Conservation (phyloP, 176 grass and related monocot genomes). For the Juncus inflexus region DNA sequence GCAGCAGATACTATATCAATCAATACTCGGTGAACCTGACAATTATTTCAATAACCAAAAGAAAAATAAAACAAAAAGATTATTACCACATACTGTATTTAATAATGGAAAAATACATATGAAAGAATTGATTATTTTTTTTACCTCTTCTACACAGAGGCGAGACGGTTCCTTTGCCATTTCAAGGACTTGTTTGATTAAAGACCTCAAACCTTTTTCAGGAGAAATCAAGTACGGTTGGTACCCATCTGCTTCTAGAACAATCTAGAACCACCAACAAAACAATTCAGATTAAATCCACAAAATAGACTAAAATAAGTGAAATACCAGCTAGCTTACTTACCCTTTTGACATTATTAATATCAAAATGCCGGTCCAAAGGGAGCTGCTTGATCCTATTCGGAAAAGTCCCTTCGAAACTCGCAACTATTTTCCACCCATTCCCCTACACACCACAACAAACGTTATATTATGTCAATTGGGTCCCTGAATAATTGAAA, state of each 20-base stretch:
- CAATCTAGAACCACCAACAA: constrained; percentile 47
- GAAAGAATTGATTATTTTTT: constrained; percentile 7
- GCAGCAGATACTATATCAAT: constrained; percentile 71
- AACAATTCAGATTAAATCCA: constrained; percentile 4
- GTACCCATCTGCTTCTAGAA: constrained; percentile 86
- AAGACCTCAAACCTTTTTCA: constrained; percentile 67
- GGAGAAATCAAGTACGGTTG: constrained; percentile 84
- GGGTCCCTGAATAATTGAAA: constrained; percentile 21
- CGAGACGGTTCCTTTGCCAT: constrained; percentile 77
- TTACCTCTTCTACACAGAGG: constrained; percentile 87
- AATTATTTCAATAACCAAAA: constrained; percentile 17
- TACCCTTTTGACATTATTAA: constrained; percentile 97
- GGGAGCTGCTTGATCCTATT: constrained; percentile 76
- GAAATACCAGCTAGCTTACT: constrained; percentile 18
- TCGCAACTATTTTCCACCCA: constrained; percentile 83
- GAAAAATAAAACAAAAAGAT: constrained; percentile 19
- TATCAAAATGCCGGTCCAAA: constrained; percentile 82
- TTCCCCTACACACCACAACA: constrained; percentile 33
- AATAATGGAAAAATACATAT: neutral
- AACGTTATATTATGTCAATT: constrained; percentile 12
- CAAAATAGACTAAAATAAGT: constrained; percentile 17
- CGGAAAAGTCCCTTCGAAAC: constrained; percentile 81
- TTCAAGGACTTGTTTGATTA: constrained; percentile 75
- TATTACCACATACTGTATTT: neutral
- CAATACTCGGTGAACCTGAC: constrained; percentile 64